Evolutionary conservation across 305 asterid species (phyloP).

Genomic region (Solanum hybrid): DNA sequence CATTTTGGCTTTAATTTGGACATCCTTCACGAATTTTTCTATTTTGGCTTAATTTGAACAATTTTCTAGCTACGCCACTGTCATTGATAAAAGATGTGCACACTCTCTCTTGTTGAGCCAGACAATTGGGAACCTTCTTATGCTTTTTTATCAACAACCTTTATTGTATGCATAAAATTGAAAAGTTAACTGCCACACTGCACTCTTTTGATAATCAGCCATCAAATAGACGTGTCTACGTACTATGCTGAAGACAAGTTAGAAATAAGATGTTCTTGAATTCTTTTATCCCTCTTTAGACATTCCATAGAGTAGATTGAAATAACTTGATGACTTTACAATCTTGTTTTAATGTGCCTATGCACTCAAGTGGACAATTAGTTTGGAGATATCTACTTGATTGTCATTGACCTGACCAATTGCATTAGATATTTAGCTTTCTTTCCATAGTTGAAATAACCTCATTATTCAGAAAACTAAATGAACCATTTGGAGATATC

Average conservation of each 20-base stretch:
- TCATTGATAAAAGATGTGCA: neutral
- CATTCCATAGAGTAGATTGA: too few relatives aligned
- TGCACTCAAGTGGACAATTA: neutral
- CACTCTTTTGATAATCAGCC: slow-evolving; percentile 40
- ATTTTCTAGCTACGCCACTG: neutral
- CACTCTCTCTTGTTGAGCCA: too few relatives aligned
- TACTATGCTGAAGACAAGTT: slow-evolving; percentile 40
- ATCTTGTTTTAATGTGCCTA: too few relatives aligned
- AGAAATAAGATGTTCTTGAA: neutral
- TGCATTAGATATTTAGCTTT: neutral
- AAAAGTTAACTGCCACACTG: slow-evolving; percentile 36
- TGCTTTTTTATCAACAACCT: neutral
- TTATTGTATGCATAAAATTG: slow-evolving; percentile 41
- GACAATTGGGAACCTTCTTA: too few relatives aligned
- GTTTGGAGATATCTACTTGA: neutral
- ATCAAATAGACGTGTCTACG: slow-evolving; percentile 40
- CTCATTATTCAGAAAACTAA: neutral
- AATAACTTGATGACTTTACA: too few relatives aligned
- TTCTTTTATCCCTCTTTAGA: too few relatives aligned
- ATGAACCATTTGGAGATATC: neutral
- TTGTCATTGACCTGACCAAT: neutral
- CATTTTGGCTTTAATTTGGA: neutral
- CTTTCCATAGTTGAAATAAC: neutral
- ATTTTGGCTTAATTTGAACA: neutral
- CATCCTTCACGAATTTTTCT: neutral